phyloP scores from a whole-genome alignment of 2,329 filamentous ascomycete species.

The Diplodia scrobiculata region DNA sequence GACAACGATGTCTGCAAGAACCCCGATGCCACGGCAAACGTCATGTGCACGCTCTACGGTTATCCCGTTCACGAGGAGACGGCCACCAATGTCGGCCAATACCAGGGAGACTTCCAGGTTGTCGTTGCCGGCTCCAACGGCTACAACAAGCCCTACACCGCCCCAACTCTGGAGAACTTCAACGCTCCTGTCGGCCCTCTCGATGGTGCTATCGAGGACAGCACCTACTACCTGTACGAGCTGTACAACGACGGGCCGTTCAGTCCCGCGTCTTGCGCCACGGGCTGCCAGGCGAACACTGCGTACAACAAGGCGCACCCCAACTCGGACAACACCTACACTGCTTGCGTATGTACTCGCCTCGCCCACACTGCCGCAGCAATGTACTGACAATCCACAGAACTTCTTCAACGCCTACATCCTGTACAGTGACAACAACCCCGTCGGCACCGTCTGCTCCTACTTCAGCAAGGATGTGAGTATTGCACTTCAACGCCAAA shows the following conservation, averaged over 20 bases:
- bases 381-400: too few relatives aligned
- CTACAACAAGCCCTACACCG: slow-evolving; percentile 30
- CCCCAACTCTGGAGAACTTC: slow-evolving; percentile 13
- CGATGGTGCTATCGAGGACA: slow-evolving; percentile 38
- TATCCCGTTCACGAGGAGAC: slow-evolving; percentile 34
- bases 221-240: slow-evolving; percentile 35
- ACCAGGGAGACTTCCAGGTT: slow-evolving; percentile 33
- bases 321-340: slow-evolving; percentile 36
- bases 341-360: slow-evolving; percentile 34
- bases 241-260: slow-evolving; percentile 38
- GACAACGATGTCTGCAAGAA: slow-evolving; percentile 29
- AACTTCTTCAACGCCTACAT: slow-evolving; percentile 9
- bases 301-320: slow-evolving; percentile 40
- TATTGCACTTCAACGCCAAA: too few relatives aligned
- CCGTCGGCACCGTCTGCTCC: not conserved
- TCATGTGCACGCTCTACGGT: slow-evolving; percentile 40
- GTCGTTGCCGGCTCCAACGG: slow-evolving; percentile 33
- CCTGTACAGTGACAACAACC: not conserved
- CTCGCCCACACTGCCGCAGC: too few relatives aligned
- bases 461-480: not conserved
- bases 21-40: slow-evolving; percentile 31
- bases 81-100: slow-evolving; percentile 38
- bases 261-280: slow-evolving; percentile 39
- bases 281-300: slow-evolving; percentile 43
- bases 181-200: slow-evolving; percentile 31